Conservation (phyloP, 2,329 filamentous ascomycete genomes). For the Cryphonectria parasitica region DNA sequence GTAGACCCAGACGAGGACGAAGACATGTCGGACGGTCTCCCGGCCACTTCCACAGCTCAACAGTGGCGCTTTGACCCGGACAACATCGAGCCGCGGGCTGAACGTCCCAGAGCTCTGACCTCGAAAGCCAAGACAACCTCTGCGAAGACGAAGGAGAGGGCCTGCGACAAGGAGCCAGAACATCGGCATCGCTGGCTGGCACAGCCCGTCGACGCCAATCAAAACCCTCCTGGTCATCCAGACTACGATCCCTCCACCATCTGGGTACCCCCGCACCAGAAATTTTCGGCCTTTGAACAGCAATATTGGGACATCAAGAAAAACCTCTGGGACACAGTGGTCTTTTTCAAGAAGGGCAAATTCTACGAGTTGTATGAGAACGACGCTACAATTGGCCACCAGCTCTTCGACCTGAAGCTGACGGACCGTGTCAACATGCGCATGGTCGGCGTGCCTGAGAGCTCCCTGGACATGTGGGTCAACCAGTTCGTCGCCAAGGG, state of each 20-base stretch:
- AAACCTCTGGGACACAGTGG: conserved; percentile 95
- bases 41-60: conserved; percentile 72
- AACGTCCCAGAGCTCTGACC: conserved; percentile 30
- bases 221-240: conserved; percentile 74
- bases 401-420: conserved; percentile 95
- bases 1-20: conserved; percentile 58
- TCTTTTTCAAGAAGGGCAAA: conserved; percentile 99
- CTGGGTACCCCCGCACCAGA: conserved; percentile 81
- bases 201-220: conserved; percentile 81
- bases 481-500: conserved; percentile 98
- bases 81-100: conserved; percentile 43
- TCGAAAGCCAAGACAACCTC: conserved; percentile 35
- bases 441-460: conserved; percentile 97
- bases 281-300: conserved; percentile 93
- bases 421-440: conserved; percentile 99
- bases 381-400: conserved; percentile 93
- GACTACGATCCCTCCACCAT: conserved; percentile 91
- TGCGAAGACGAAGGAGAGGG: conserved; percentile 63
- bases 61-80: conserved; percentile 75
- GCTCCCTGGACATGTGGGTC: conserved; percentile 94
- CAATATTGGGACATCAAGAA: conserved; percentile 99
- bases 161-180: conserved; percentile 80
- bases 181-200: conserved; percentile 90
- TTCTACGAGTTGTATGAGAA: conserved; percentile 99
- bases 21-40: conserved; percentile 54